Conservation (phyloP, 306 rosid genomes). For the Amphicarpaea edgeworthii region DNA sequence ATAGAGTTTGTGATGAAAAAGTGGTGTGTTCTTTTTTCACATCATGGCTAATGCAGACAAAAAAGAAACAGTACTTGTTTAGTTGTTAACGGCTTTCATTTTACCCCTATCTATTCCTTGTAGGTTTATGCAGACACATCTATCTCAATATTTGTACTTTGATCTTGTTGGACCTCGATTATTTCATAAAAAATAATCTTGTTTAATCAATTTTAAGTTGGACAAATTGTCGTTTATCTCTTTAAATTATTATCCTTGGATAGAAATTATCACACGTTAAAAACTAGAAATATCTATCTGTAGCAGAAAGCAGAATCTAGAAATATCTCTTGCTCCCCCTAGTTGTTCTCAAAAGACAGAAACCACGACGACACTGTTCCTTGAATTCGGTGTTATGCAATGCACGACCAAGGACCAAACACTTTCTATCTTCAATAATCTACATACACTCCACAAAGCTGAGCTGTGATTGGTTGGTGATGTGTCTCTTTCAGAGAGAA, state of each 20-base stretch:
- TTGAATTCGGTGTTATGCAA: constrained; percentile 38
- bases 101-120: constrained; percentile 13
- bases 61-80: not conserved
- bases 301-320: not conserved
- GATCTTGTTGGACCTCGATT: constrained; percentile 20
- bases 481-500: constrained; percentile 31
- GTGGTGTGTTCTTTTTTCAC: not conserved
- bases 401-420: constrained; percentile 20
- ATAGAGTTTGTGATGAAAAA: not conserved
- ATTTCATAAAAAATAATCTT: not conserved
- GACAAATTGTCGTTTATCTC: not conserved
- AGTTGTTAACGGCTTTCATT: not conserved
- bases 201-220: constrained; percentile 18
- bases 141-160: constrained; percentile 4
- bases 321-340: constrained; percentile 23
- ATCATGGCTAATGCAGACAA: constrained; percentile 1
- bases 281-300: constrained; percentile 23
- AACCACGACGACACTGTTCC: constrained; percentile 31
- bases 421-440: constrained; percentile 41
- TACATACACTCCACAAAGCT: constrained; percentile 47
- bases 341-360: constrained; percentile 30
- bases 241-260: not conserved
- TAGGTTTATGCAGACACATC: not conserved
- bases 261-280: constrained; percentile 3
- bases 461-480: constrained; percentile 45